A percentile compares a stretch with the other conserved stretches of the same genome.
Evolutionary conservation across 2,329 filamentous ascomycete species (phyloP).

Genomic region (Fusarium torulosum): DNA sequence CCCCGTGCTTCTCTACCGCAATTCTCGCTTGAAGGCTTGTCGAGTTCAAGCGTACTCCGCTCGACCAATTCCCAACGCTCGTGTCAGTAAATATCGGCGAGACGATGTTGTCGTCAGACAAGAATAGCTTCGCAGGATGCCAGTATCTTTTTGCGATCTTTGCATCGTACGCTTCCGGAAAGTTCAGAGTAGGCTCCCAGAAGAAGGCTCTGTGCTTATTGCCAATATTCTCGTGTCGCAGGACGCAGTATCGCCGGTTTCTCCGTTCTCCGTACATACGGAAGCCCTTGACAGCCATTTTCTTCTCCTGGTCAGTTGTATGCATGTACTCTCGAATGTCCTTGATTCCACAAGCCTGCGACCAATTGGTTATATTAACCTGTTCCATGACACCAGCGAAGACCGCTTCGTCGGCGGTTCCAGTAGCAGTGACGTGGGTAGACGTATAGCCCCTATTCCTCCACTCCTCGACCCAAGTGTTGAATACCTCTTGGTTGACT

Average conservation of each 20-base stretch:
- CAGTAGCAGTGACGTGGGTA: slow-evolving; percentile 28
- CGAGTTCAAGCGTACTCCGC: slow-evolving; percentile 7
- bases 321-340: neutral
- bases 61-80: slow-evolving; percentile 25
- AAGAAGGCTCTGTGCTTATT: slow-evolving; percentile 27
- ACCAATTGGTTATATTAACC: slow-evolving; percentile 11
- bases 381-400: slow-evolving; percentile 36
- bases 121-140: slow-evolving; percentile 20
- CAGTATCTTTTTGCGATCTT: slow-evolving; percentile 35
- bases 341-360: slow-evolving; percentile 20
- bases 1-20: neutral
- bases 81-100: slow-evolving; percentile 35
- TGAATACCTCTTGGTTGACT: slow-evolving; percentile 10
- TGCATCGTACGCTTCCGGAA: neutral
- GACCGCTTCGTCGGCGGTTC: slow-evolving; percentile 8
- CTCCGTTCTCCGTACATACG: slow-evolving; percentile 31
- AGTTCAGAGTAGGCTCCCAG: neutral
- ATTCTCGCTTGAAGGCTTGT: slow-evolving; percentile 6
- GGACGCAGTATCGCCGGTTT: slow-evolving; percentile 32
- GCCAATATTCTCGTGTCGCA: slow-evolving; percentile 31
- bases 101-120: slow-evolving; percentile 36
- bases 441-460: slow-evolving; percentile 7
- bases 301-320: neutral
- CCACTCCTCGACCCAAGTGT: slow-evolving; percentile 22
- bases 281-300: slow-evolving; percentile 24